These are phyloP conservation scores for Lasiosphaeris hirsuta DNA, from an alignment of 495 filamentous ascomycete genomes.

Conservation along the genomic window DNA sequence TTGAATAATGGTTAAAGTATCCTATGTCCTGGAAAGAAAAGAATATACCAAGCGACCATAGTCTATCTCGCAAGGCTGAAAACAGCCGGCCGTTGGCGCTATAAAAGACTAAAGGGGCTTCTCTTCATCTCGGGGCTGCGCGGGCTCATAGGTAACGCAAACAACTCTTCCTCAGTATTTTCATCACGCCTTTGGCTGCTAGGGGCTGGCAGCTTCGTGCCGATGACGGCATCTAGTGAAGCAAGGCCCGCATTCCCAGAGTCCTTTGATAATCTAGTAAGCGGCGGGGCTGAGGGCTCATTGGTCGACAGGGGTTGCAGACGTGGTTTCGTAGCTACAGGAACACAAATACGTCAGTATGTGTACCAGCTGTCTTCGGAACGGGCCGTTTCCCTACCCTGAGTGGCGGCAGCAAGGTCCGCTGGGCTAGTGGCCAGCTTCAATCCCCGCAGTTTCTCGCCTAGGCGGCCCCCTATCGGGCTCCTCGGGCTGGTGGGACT, in stretches of 20 bases:
- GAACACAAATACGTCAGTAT: background rate
- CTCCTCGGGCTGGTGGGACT: conserved; percentile 54
- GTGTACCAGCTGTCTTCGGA: background rate
- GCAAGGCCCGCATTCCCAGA: conserved; percentile 26
- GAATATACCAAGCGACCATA: too few relatives aligned
- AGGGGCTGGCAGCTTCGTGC: conserved; percentile 28
- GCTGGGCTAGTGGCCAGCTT: conserved; percentile 68
- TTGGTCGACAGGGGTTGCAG: conserved; percentile 8
- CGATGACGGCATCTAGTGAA: conserved; percentile 48
- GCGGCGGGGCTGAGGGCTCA: background rate
- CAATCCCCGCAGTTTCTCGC: conserved; percentile 72
- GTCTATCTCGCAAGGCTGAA: too few relatives aligned
- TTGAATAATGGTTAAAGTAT: too few relatives aligned
- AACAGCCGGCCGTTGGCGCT: background rate
- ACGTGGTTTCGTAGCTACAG: conserved; percentile 21
- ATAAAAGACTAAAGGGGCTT: conserved; percentile 63
- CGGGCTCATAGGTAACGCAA: conserved; percentile 76
- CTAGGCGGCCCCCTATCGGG: conserved; percentile 60
- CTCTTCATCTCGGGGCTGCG: conserved; percentile 73
- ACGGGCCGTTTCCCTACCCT: conserved; percentile 36
- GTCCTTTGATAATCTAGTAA: conserved; percentile 5
- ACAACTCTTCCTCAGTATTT: conserved; percentile 67
- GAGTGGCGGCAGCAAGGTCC: conserved; percentile 48
- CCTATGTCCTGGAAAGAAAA: too few relatives aligned
- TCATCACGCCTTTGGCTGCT: conserved; percentile 21